Conservation (phyloP, 148 eudicot species). For the Chenopodium quinoa region DNA sequence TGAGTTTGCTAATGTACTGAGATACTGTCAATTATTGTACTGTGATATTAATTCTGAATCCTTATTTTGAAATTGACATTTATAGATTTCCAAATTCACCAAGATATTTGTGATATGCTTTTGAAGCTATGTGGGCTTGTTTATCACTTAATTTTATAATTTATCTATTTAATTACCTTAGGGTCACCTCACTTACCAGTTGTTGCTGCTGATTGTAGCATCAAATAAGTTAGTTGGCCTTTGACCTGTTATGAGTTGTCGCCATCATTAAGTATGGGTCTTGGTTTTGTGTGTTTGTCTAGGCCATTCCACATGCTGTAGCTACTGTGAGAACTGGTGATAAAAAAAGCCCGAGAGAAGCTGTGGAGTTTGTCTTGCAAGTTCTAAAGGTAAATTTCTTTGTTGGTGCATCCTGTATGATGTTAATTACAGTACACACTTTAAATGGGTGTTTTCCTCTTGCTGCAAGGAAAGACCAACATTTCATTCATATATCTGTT, state of each 20-base stretch:
- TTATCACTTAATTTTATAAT: neutral
- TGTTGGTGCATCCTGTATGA: conserved; percentile 6
- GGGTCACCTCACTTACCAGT: no score
- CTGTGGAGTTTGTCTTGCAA: conserved; percentile 93
- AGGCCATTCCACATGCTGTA: conserved; percentile 94
- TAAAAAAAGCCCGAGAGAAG: conserved; percentile 92
- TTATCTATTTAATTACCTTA: no score
- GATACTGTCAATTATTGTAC: neutral
- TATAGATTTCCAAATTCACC: neutral
- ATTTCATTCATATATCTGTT: neutral
- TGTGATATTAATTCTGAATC: neutral
- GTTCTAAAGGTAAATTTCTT: conserved; percentile 65
- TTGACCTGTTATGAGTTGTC: neutral
- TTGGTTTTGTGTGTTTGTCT: conserved; percentile 17
- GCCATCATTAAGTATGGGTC: neutral
- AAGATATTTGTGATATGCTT: neutral
- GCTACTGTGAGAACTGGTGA: conserved; percentile 82
- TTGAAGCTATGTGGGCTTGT: neutral
- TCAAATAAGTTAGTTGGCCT: neutral
- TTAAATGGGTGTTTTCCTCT: neutral
- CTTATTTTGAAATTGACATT: neutral
- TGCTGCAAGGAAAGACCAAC: neutral
- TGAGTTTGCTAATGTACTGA: neutral
- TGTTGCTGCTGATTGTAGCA: neutral
- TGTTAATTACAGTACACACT: neutral